Evolutionary conservation across 1,284 basidiomycete species (phyloP), one percentile per base, ranked within the genome.

Genomic region (Ustilago nuda): DNA sequence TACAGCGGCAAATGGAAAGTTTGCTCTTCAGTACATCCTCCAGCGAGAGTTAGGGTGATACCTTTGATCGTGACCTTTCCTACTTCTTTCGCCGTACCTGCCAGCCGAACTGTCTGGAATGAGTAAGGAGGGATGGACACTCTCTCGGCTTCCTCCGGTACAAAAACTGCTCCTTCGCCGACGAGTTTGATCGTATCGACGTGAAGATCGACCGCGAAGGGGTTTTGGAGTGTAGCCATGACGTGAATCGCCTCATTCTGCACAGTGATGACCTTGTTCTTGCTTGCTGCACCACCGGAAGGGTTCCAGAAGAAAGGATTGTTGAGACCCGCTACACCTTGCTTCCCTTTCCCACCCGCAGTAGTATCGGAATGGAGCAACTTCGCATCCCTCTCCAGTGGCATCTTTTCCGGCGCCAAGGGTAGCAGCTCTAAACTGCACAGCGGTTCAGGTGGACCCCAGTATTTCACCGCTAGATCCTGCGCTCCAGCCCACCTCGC

Each of bases 191-290:
- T 84, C 72, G 90, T 91, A 69, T 93, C 91, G 32, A 98, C 86
- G 69, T 97, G 94, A 11, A 99, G 88, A 68, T 95, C 93, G 84
- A 98, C 94, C 1, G 92, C 90, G 82, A 93, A 96, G 0, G 94
- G 93, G 83, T 99, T 99, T 68, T 91, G 90, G n/a, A 99, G 87
- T 11, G 92, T 92, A 35, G 98, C 89, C 33, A 91, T 89, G 73
- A 98, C 90, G 77, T 96, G 93, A 19, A 94, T 88, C 4, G 87
- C 86, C 86, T 99, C 96, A 73, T 92, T 92, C 83, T 93, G 92
- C 2, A 96, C 92, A 4, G 95, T 89, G 9, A 92, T 84, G 1
- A 89, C 88, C 88, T 90, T 89, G 1, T 87, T 50, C n/a, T 78
- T 74, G 8, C 63, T 57, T 8, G 35, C 54, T 4, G 54, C n/a